phyloP scores from a whole-genome alignment of 2,329 filamentous ascomycete species.

The Exophiala spinifera region DNA sequence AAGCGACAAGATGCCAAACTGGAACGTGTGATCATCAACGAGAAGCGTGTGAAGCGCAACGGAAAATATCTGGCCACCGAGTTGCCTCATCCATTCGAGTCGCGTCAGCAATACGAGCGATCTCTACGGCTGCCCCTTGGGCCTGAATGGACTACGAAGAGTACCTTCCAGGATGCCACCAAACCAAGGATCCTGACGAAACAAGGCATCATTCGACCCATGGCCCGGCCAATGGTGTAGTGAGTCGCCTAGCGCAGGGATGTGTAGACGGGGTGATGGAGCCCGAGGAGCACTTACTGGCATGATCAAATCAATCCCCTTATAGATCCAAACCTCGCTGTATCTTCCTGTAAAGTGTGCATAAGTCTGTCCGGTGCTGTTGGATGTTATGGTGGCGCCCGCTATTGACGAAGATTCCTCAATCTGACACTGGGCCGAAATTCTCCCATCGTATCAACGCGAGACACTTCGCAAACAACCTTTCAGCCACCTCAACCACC shows the following conservation, averaged over 20 bases:
- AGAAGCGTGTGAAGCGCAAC: slow-evolving; percentile 89
- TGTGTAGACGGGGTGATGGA: not conserved
- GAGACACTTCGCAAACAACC: not conserved
- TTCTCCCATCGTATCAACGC: not conserved
- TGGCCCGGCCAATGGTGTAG: slow-evolving; percentile 69
- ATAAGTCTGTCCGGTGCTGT: no score
- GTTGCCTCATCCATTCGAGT: slow-evolving; percentile 89
- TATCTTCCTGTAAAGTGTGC: no score
- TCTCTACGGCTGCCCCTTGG: slow-evolving; percentile 82
- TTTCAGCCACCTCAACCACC: not conserved
- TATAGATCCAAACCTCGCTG: no score
- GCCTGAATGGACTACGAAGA: slow-evolving; percentile 95
- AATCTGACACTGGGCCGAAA: not conserved
- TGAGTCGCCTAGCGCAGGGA: no score
- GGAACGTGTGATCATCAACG: slow-evolving; percentile 83
- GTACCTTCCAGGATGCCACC: slow-evolving; percentile 82
- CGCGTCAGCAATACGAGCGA: slow-evolving; percentile 64
- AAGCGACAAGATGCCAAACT: slow-evolving; percentile 80
- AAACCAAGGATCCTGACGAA: slow-evolving; percentile 89
- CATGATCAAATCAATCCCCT: no score
- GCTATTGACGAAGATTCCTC: no score
- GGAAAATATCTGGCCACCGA: slow-evolving; percentile 79
- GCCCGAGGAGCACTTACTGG: not conserved
- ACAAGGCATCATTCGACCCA: slow-evolving; percentile 82
- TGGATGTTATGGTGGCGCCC: no score